These are phyloP conservation scores for Toxoplasma gondii DNA, from an alignment of 169 alveolate species.

Conservation along the genomic window DNA sequence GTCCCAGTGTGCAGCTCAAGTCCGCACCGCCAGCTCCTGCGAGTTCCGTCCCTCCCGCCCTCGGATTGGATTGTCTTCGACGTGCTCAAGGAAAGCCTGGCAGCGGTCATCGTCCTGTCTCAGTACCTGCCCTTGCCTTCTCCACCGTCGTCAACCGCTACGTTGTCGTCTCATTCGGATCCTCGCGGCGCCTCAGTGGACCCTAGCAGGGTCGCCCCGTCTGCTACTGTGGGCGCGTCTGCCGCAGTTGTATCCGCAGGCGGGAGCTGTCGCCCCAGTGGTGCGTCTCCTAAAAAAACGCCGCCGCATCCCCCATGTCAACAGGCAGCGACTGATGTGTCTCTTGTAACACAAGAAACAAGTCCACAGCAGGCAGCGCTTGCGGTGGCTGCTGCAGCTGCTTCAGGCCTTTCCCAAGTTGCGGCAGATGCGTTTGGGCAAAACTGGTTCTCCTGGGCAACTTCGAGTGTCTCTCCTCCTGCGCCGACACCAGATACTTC, in stretches of 20 bases:
- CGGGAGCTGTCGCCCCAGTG: background rate
- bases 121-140: background rate
- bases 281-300: background rate
- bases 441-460: constrained; percentile 24
- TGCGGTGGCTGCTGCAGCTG: background rate
- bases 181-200: background rate
- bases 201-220: too few relatives aligned
- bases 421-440: constrained; percentile 21
- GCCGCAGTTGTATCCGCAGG: background rate
- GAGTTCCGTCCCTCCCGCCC: background rate
- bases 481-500: background rate
- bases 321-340: background rate
- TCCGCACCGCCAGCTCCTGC: background rate
- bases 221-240: too few relatives aligned
- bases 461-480: background rate
- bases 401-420: constrained; percentile 13
- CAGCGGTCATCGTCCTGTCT: background rate
- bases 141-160: background rate
- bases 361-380: background rate
- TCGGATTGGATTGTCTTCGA: constrained; percentile 14
- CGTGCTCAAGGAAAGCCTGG: background rate
- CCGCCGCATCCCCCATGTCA: background rate
- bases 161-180: background rate
- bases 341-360: background rate
- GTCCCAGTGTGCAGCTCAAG: background rate